A percentile compares a stretch with the other conserved stretches of the same genome.
Evolutionary conservation across 805 yeast species (phyloP).

Genomic region (Blastobotrys terrestris): DNA sequence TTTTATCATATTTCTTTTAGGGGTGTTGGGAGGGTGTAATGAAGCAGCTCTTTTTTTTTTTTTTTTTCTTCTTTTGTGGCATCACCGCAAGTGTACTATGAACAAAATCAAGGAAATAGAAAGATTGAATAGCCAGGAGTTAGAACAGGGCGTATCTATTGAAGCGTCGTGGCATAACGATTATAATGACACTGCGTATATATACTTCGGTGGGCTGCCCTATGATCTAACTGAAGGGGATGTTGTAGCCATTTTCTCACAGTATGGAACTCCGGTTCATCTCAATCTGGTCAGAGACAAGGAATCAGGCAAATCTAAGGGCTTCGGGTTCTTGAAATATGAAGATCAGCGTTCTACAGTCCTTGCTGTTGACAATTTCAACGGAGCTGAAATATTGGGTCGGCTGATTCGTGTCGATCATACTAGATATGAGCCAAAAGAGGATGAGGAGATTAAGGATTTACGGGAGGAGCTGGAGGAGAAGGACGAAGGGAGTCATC

Average conservation of each 20-base stretch:
- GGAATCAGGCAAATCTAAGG: constrained; percentile 57
- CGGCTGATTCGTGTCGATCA: constrained; percentile 61
- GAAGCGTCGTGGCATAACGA: constrained; percentile 88
- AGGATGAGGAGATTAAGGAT: constrained; percentile 27
- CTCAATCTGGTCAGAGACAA: constrained; percentile 62
- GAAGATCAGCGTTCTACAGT: constrained; percentile 75
- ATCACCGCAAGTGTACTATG: not conserved
- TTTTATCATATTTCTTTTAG: not conserved
- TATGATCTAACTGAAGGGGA: constrained; percentile 66
- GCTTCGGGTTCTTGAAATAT: constrained; percentile 78
- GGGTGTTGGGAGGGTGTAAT: not conserved
- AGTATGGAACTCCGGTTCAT: constrained; percentile 81
- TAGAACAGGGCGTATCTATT: constrained; percentile 50
- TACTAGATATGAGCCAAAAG: constrained; percentile 51
- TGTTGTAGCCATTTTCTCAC: constrained; percentile 71
- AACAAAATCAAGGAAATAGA: constrained; percentile 39
- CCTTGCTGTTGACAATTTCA: constrained; percentile 82
- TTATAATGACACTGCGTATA: constrained; percentile 66
- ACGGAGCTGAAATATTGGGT: constrained; percentile 56
- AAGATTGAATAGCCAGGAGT: constrained; percentile 59
- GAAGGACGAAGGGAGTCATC: constrained; percentile 2
- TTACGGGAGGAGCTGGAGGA: not conserved
- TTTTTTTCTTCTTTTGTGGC: not conserved
- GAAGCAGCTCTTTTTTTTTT: constrained; percentile 3
- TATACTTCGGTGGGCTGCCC: constrained; percentile 71